A percentile compares a stretch with the other conserved stretches of the same genome.
Conservation (phyloP, 75 land plant genomes). For the Picea glauca region DNA sequence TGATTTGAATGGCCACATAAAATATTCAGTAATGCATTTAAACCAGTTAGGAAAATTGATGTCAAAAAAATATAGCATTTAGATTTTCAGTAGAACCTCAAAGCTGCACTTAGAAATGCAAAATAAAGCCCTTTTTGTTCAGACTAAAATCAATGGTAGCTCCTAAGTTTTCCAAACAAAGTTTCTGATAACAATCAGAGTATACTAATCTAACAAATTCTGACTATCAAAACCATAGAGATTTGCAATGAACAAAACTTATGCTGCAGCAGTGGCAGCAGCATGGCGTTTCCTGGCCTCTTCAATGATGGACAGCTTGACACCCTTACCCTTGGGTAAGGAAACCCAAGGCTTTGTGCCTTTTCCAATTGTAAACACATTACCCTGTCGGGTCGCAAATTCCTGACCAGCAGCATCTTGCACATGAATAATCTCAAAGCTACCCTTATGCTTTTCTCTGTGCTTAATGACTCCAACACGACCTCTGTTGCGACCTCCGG, state of each 20-base stretch:
- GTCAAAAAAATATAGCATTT: too few species aligned
- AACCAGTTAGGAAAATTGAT: too few species aligned
- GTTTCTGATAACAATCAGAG: too few species aligned
- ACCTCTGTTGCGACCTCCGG: conserved; percentile 94
- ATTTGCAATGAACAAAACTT: background rate
- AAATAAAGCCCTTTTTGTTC: too few species aligned
- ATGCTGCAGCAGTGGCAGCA: conserved; percentile 37
- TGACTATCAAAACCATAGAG: too few species aligned
- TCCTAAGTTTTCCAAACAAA: too few species aligned
- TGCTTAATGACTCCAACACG: conserved; percentile 85
- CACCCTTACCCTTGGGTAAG: conserved; percentile 87
- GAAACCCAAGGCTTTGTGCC: conserved; percentile 93
- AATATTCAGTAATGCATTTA: too few species aligned
- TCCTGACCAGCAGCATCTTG: conserved; percentile 85
- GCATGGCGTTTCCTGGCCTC: conserved; percentile 70
- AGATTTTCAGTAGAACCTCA: too few species aligned
- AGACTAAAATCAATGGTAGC: too few species aligned
- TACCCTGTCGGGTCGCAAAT: conserved; percentile 80
- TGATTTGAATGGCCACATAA: too few species aligned
- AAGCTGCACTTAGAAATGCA: too few species aligned
- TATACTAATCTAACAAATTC: too few species aligned
- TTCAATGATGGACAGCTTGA: conserved; percentile 83
- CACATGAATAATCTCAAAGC: conserved; percentile 88
- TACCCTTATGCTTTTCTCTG: conserved; percentile 96
- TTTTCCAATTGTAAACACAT: conserved; percentile 86